Evolutionary conservation across 129 eudicot species (phyloP).

Genomic region (Lonicera japonica): DNA sequence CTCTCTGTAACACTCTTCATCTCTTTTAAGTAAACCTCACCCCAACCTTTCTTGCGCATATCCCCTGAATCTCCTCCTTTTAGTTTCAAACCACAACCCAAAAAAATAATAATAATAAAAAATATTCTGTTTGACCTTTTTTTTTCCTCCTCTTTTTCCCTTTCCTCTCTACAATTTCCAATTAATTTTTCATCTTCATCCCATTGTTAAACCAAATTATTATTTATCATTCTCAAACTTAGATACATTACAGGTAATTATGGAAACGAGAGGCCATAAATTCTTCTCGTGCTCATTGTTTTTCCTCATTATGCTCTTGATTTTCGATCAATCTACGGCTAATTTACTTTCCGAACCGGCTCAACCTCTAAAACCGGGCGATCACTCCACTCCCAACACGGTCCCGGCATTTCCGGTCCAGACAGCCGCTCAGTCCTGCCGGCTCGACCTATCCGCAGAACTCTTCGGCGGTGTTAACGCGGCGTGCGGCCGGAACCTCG

Average conservation of each 20-base stretch:
- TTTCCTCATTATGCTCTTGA: conserved; percentile 6
- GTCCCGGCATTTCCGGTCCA: conserved; percentile 89
- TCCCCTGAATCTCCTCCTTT: conserved; percentile 20
- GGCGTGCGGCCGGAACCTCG: conserved; percentile 75
- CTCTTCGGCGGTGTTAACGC: conserved; percentile 88
- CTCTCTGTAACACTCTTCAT: not conserved
- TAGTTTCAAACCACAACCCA: not conserved
- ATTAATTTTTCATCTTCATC: too few relatives aligned
- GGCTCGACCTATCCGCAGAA: conserved; percentile 73
- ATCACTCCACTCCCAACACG: conserved; percentile 50
- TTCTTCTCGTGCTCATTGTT: conserved; percentile 10
- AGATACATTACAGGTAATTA: too few relatives aligned
- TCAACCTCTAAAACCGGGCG: conserved; percentile 61
- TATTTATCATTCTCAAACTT: not conserved
- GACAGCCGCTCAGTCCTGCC: conserved; percentile 52
- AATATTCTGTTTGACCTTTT: not conserved
- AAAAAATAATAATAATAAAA: not conserved
- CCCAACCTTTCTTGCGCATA: not conserved
- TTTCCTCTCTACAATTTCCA: not conserved
- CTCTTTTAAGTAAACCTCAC: conserved; percentile 5
- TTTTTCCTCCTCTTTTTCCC: not conserved
- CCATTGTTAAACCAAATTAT: too few relatives aligned
- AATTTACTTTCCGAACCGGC: conserved; percentile 59
- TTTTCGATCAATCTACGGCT: conserved; percentile 23
- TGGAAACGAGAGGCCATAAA: too few relatives aligned